Evolutionary conservation across 108 stramenopile species (phyloP).

Genomic region (Skeletonema grethae): DNA sequence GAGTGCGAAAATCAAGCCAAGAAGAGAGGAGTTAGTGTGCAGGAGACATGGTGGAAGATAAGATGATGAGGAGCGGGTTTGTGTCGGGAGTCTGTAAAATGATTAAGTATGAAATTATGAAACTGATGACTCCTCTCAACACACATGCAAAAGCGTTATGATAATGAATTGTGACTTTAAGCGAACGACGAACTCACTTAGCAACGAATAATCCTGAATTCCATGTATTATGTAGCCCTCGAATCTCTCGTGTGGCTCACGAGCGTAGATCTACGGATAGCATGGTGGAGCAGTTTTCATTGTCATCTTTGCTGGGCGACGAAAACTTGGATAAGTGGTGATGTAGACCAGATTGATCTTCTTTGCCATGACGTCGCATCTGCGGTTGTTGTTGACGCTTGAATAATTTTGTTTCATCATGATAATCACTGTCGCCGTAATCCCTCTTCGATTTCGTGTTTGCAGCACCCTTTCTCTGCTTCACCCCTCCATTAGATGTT

Average conservation of each 20-base stretch:
- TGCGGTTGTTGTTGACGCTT: neutral
- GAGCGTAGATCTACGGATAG: neutral
- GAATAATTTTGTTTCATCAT: neutral
- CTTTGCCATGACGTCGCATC: neutral
- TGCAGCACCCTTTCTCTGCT: neutral
- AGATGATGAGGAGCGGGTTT: no score
- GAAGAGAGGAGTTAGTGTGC: neutral
- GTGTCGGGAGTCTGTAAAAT: no score
- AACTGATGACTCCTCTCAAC: no score
- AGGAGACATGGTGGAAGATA: no score
- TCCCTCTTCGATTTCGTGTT: neutral
- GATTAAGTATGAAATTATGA: no score
- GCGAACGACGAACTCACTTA: neutral
- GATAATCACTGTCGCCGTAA: neutral
- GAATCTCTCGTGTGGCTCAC: neutral
- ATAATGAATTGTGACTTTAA: no score
- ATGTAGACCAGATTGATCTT: neutral
- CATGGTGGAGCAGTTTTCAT: neutral
- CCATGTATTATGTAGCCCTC: neutral
- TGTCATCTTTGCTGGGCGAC: neutral
- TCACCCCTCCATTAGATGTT: neutral
- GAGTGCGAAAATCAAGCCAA: neutral
- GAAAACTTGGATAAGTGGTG: slow-evolving; percentile 4
- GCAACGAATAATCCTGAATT: neutral
- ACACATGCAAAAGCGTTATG: no score